Percentiles rank a stretch among this genome's conserved stretches.
phyloP scores from a whole-genome alignment of 768 basidiomycete species.

The Arthromyces matolae region DNA sequence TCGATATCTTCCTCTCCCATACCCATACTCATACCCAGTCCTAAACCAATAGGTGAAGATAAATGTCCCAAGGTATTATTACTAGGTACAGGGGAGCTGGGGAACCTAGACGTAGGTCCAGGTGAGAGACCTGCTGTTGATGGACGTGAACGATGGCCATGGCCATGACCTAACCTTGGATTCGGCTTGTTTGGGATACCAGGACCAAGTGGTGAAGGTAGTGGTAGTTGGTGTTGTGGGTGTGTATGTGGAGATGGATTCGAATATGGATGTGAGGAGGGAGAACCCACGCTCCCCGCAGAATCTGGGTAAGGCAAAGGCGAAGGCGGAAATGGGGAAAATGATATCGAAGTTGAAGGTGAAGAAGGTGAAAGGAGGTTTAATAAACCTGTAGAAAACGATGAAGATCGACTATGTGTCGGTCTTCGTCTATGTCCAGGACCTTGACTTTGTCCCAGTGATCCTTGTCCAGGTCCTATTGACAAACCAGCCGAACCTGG shows the following conservation, averaged over 20 bases:
- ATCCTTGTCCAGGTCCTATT: too few relatives aligned
- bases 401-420: conserved; percentile 48
- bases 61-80: conserved; percentile 7
- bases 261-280: background rate
- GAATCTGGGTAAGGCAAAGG: conserved; percentile 5
- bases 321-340: conserved; percentile 12
- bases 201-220: too few relatives aligned
- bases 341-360: conserved; percentile 11
- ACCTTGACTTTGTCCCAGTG: too few relatives aligned
- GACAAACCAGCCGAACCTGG: too few relatives aligned
- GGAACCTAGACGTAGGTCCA: too few relatives aligned
- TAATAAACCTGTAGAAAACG: conserved; percentile 48
- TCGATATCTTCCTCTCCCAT: conserved; percentile 45
- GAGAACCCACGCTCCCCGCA: too few relatives aligned
- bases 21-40: conserved; percentile 21
- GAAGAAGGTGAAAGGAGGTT: conserved; percentile 41
- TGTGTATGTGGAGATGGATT: too few relatives aligned
- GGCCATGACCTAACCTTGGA: background rate
- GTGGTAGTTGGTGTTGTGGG: too few relatives aligned
- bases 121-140: conserved; percentile 10
- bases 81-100: conserved; percentile 13
- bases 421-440: conserved; percentile 22
- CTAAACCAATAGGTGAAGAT: conserved; percentile 6
- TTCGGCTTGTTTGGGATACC: too few relatives aligned
- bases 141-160: background rate